phyloP scores from a whole-genome alignment of 2,329 filamentous ascomycete species.

The Lecanicillium sp. region DNA sequence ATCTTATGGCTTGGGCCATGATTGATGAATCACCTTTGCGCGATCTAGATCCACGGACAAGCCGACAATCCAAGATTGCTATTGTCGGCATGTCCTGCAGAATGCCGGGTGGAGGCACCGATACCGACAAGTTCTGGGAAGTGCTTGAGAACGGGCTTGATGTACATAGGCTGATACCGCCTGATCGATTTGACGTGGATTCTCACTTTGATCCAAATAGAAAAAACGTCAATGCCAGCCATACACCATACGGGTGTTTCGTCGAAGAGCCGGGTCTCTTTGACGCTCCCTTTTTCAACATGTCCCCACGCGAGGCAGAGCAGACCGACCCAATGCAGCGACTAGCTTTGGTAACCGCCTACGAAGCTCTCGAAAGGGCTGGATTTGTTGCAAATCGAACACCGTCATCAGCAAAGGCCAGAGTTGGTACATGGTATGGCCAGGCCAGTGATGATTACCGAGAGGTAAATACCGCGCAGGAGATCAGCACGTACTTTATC shows the following conservation, averaged over 20 bases:
- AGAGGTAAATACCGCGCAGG: constrained; percentile 62
- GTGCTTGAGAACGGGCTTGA: constrained; percentile 59
- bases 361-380: constrained; percentile 64
- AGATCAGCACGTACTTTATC: constrained; percentile 55
- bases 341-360: constrained; percentile 64
- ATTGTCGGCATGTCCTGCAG: constrained; percentile 62
- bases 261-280: constrained; percentile 64
- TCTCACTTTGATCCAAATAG: constrained; percentile 55
- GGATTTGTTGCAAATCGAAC: constrained; percentile 64
- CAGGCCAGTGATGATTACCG: constrained; percentile 72
- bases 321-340: constrained; percentile 71
- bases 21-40: background rate
- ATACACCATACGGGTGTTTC: background rate
- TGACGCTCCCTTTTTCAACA: constrained; percentile 72
- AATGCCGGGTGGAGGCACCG: constrained; percentile 51
- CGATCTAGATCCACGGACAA: background rate
- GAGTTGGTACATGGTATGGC: constrained; percentile 69
- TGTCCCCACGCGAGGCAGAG: constrained; percentile 62
- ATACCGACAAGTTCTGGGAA: constrained; percentile 57
- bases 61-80: constrained; percentile 30
- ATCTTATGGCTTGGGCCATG: background rate
- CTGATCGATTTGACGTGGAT: constrained; percentile 56
- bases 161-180: constrained; percentile 51
- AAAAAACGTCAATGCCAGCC: constrained; percentile 42
- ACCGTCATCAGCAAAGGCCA: constrained; percentile 54